Evolutionary conservation across 305 asterid genomes (phyloP).

Genomic region (Petunia hybrid): DNA sequence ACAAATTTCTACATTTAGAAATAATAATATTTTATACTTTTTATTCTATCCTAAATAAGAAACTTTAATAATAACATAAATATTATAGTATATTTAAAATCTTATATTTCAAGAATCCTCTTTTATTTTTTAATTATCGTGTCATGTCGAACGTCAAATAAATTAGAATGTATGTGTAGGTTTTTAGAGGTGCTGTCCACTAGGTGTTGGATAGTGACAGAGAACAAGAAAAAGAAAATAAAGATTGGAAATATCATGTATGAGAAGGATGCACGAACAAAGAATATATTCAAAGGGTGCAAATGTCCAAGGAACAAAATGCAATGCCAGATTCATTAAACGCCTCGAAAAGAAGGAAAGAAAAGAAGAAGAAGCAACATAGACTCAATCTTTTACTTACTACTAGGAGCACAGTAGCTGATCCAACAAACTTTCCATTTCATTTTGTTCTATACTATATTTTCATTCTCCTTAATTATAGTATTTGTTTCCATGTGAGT

Average conservation of each 20-base stretch:
- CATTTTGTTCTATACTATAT: conserved; percentile 9
- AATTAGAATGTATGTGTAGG: no score
- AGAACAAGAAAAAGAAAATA: background rate
- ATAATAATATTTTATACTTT: no score
- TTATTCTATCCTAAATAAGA: no score
- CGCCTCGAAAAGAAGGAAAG: background rate
- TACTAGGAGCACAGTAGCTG: background rate
- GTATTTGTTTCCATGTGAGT: conserved; percentile 32
- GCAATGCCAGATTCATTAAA: conserved; percentile 12
- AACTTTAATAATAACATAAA: no score
- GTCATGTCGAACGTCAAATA: no score
- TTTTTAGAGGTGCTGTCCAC: background rate
- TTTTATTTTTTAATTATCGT: no score
- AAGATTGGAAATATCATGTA: background rate
- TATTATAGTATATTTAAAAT: no score
- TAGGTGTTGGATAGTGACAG: background rate
- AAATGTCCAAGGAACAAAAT: background rate
- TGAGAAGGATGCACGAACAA: conserved; percentile 21
- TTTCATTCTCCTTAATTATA: background rate
- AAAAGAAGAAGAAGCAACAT: background rate
- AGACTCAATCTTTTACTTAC: conserved; percentile 4
- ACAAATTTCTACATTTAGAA: no score
- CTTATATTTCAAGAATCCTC: no score
- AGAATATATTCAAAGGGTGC: background rate
- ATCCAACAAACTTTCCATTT: background rate